phyloP scores from a whole-genome alignment of 495 filamentous ascomycete species.

The Penicillium goetzii region DNA sequence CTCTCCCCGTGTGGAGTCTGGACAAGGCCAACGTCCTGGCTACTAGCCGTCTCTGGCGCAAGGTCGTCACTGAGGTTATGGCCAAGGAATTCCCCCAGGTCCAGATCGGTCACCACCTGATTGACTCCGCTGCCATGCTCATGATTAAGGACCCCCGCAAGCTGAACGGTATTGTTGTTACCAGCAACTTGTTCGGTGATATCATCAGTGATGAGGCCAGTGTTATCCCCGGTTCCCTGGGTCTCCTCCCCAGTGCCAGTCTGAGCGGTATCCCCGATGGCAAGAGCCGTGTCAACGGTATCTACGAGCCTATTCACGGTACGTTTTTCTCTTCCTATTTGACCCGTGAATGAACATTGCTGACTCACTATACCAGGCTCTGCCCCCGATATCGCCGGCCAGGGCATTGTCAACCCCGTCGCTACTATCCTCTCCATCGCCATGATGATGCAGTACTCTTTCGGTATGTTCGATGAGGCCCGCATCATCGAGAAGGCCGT shows the following conservation, averaged over 20 bases:
- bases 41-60: conserved; percentile 87
- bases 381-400: conserved; percentile 69
- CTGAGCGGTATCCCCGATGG: conserved; percentile 84
- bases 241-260: conserved; percentile 86
- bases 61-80: conserved; percentile 76
- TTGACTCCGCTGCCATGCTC: conserved; percentile 95
- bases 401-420: conserved; percentile 82
- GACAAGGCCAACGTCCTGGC: conserved; percentile 99
- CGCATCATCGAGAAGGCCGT: conserved; percentile 57
- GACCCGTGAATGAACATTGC: conserved; percentile 4
- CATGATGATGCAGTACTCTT: conserved; percentile 62
- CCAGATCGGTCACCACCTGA: conserved; percentile 83
- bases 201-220: conserved; percentile 97
- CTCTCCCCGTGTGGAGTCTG: conserved; percentile 80
- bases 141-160: conserved; percentile 94
- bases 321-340: conserved; percentile 32
- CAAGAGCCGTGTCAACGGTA: conserved; percentile 61
- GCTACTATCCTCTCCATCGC: conserved; percentile 58
- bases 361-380: conserved; percentile 38
- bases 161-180: conserved; percentile 91
- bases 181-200: conserved; percentile 94
- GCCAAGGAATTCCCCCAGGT: conserved; percentile 87
- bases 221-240: conserved; percentile 91
- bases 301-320: conserved; percentile 99
- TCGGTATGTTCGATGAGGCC: conserved; percentile 53